Conservation (phyloP, 768 basidiomycete species). For the Rhodosporidiobolus sp. region DNA sequence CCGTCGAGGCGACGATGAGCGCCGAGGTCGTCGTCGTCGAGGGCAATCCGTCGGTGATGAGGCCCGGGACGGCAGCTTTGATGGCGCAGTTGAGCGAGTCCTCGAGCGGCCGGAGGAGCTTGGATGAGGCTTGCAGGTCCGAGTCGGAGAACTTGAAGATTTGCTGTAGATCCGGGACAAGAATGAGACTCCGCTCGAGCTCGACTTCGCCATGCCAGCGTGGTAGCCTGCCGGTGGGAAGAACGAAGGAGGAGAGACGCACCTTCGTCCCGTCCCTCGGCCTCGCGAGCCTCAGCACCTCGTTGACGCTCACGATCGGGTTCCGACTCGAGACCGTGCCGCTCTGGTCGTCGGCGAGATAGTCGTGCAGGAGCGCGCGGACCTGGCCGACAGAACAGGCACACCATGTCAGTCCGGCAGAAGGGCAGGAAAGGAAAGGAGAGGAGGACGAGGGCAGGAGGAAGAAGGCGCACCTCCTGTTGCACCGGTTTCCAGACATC, state of each 20-base stretch:
- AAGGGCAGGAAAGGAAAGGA: not conserved
- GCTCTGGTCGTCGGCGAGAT: slow-evolving; percentile 86
- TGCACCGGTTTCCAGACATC: slow-evolving; percentile 89
- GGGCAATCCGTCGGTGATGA: slow-evolving; percentile 65
- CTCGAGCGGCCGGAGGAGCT: slow-evolving; percentile 70
- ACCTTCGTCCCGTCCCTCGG: slow-evolving; percentile 81
- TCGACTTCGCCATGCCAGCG: not conserved
- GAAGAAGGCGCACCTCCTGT: slow-evolving; percentile 64
- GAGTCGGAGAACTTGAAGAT: slow-evolving; percentile 91
- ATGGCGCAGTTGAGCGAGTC: slow-evolving; percentile 78
- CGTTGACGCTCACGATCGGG: slow-evolving; percentile 88
- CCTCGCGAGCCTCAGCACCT: slow-evolving; percentile 79
- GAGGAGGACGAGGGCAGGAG: too few species aligned
- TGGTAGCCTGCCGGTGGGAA: not conserved
- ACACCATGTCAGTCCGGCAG: too few species aligned
- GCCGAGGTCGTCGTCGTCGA: slow-evolving; percentile 44
- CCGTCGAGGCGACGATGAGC: slow-evolving; percentile 50
- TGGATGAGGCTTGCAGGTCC: slow-evolving; percentile 67
- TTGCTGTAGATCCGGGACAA: slow-evolving; percentile 54
- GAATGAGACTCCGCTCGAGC: not conserved
- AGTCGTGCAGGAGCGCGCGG: slow-evolving; percentile 75
- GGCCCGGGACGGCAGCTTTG: slow-evolving; percentile 87
- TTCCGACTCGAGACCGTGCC: slow-evolving; percentile 74
- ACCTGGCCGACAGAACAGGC: too few species aligned
- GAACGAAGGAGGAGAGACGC: slow-evolving; percentile 8